Evolutionary conservation across 1,139 yeast species (phyloP).

Genomic region (Zygoascus sp.): DNA sequence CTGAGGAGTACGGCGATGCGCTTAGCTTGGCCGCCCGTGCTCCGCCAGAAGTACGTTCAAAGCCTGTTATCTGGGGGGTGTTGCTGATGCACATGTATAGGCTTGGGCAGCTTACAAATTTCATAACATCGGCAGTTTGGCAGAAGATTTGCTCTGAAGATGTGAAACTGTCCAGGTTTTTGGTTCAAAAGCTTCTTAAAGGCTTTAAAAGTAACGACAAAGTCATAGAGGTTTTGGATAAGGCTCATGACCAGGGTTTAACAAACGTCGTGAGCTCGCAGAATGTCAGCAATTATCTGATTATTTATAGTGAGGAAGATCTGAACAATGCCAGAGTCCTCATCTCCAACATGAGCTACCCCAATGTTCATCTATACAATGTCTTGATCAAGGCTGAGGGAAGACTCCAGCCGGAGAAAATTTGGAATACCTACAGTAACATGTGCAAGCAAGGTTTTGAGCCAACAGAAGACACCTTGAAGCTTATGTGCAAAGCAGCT

Average conservation of each 20-base stretch:
- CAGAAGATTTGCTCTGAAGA: constrained; percentile 15
- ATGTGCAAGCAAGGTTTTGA: constrained; percentile 21
- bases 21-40: constrained; percentile 14
- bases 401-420: constrained; percentile 16
- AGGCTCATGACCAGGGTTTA: constrained; percentile 1
- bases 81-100: constrained; percentile 22
- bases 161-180: constrained; percentile 19
- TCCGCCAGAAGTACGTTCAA: constrained; percentile 15
- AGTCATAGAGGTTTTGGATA: constrained; percentile 7
- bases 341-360: constrained; percentile 3
- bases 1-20: constrained; percentile 19
- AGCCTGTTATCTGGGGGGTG: constrained; percentile 27
- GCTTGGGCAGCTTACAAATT: constrained; percentile 22
- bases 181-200: constrained; percentile 22
- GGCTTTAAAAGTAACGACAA: constrained; percentile 17
- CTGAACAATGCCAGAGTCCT: constrained; percentile 9
- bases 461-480: constrained; percentile 26
- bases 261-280: not conserved
- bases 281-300: constrained; percentile 6
- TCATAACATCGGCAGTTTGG: constrained; percentile 25
- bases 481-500: constrained; percentile 29
- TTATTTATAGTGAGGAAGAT: constrained; percentile 7
- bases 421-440: constrained; percentile 29
- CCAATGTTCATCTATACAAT: constrained; percentile 15
- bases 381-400: constrained; percentile 23